Conservation (phyloP, 768 basidiomycete genomes). For the Tulasnella sp. region DNA sequence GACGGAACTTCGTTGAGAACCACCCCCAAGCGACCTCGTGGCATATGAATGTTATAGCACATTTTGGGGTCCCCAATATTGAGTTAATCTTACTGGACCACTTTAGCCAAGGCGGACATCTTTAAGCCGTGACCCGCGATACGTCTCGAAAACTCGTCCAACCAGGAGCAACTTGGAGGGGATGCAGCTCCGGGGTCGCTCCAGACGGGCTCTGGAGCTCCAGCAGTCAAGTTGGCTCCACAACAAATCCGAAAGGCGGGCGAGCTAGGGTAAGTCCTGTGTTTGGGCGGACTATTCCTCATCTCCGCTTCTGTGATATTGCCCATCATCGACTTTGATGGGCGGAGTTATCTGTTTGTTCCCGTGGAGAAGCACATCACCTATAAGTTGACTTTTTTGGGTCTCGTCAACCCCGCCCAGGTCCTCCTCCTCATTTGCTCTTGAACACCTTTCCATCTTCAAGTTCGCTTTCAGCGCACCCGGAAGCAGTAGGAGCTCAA, state of each 20-base stretch:
- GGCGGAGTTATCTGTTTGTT: background rate
- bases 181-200: too few species aligned
- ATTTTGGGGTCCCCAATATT: background rate
- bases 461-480: too few species aligned
- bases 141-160: background rate
- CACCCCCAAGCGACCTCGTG: background rate
- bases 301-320: background rate
- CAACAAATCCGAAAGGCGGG: background rate
- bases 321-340: background rate
- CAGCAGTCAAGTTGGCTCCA: background rate
- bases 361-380: too few species aligned
- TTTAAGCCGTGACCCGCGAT: background rate
- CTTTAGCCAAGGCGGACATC: background rate
- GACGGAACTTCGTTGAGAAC: background rate
- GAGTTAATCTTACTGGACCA: too few species aligned
- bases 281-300: background rate
- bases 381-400: too few species aligned
- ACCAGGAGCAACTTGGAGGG: too few species aligned
- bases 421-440: too few species aligned
- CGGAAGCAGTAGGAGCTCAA: too few species aligned
- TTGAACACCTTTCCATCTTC: too few species aligned
- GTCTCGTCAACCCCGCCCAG: too few species aligned
- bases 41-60: background rate
- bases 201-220: background rate
- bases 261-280: background rate